Evolutionary conservation across 2,329 filamentous ascomycete genomes (phyloP).

Genomic region (Phyllosticta citribraziliensis): DNA sequence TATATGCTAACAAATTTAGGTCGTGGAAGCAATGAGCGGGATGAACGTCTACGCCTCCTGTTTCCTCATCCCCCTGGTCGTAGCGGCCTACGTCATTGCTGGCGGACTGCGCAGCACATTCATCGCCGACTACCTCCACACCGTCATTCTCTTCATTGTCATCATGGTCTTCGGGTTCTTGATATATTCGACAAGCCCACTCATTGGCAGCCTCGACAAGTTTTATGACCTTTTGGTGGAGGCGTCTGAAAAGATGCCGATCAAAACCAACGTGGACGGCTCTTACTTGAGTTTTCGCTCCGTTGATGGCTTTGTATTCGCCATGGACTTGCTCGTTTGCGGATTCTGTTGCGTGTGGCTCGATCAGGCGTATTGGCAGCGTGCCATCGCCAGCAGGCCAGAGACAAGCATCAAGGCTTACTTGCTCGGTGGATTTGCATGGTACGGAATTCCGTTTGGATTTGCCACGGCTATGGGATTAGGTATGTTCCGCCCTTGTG

Average conservation of each 20-base stretch:
- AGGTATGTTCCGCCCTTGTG: constrained; percentile 16
- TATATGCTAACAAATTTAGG: not conserved
- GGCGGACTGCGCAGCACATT: constrained; percentile 20
- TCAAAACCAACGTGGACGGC: constrained; percentile 28
- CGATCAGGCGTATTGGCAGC: constrained; percentile 27
- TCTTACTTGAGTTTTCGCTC: constrained; percentile 49
- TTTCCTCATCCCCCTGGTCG: constrained; percentile 30
- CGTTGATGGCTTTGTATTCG: constrained; percentile 42
- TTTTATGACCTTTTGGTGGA: constrained; percentile 42
- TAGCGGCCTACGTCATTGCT: constrained; percentile 19
- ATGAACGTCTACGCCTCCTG: constrained; percentile 44
- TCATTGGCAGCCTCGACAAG: constrained; percentile 30
- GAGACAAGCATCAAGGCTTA: constrained; percentile 45
- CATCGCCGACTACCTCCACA: constrained; percentile 46
- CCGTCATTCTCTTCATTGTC: constrained; percentile 44
- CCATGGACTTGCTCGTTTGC: constrained; percentile 35
- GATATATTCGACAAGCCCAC: constrained; percentile 38
- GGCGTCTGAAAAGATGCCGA: constrained; percentile 23
- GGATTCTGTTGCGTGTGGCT: constrained; percentile 6
- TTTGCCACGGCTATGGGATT: constrained; percentile 30
- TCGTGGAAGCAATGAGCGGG: constrained; percentile 25
- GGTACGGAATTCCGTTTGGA: constrained; percentile 30
- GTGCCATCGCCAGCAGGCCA: constrained; percentile 42
- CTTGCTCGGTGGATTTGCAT: constrained; percentile 37
- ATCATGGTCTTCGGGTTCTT: constrained; percentile 41